These are phyloP conservation scores for Boletus rex-veris DNA, from an alignment of 768 basidiomycete species.

Conservation along the genomic window DNA sequence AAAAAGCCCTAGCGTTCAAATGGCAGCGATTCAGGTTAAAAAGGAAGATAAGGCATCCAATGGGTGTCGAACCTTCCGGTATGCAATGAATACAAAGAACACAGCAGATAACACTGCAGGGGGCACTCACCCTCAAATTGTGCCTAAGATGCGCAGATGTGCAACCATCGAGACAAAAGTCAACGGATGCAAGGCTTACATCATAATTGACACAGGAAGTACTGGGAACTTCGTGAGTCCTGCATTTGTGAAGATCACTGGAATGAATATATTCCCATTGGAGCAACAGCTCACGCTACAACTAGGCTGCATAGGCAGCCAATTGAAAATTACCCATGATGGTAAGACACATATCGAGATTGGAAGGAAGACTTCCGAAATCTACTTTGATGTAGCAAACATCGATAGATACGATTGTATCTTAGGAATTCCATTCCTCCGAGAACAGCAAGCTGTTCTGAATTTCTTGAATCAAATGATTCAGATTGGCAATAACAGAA, in stretches of 20 bases:
- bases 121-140: neutral
- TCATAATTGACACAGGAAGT: neutral
- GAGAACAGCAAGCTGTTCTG: neutral
- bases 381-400: neutral
- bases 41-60: neutral
- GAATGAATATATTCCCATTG: neutral
- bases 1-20: neutral
- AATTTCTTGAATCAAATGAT: neutral
- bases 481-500: accelerated
- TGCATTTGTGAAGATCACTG: neutral
- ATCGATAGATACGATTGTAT: neutral
- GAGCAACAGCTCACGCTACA: neutral
- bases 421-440: neutral
- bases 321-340: neutral
- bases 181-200: too few relatives aligned
- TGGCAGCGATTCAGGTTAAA: neutral
- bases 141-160: too few relatives aligned
- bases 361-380: neutral
- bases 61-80: neutral
- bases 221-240: neutral
- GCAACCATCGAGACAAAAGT: too few relatives aligned
- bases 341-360: neutral
- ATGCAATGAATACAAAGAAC: neutral
- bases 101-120: neutral
- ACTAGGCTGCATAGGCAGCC: neutral